Evolutionary conservation across 345 rosid genomes (phyloP), one percentile per base, ranked within the genome.

Genomic region (Schrenkiella parvula): DNA sequence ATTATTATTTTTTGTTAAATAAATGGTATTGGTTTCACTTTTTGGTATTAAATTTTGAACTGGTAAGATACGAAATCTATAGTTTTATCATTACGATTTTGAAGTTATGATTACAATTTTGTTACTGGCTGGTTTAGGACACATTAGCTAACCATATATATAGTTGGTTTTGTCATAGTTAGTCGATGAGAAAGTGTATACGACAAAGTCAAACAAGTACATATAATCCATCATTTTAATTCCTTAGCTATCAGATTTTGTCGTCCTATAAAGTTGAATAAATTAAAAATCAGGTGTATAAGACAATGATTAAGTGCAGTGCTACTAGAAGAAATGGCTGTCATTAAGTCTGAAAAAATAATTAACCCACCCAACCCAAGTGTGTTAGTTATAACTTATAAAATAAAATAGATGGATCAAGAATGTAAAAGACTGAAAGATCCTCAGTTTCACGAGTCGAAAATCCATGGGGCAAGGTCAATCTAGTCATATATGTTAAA

Each of bases 271-370:
- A 65, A 56, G 37, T 26, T 46, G n/a, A n/a, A 57, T 48, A 41
- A 32, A 67, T 39, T 21, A 25, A 66, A 65, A 25, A 23, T 41
- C 18, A 59, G 46, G 78, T 74, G 23, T 48, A 60, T 31, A 67
- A 59, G 56, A 51, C 78, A 59, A 60, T 51, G 73, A 74, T 59
- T 59, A 47, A 51, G 63, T 32, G 55, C 73, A 74, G 28, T 65
- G 59, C 31, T 64, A 71, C 25, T n/a, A n/a, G n/a, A n/a, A n/a
- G n/a, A n/a, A n/a, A 4, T 44, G 29, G 7, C 54, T 32, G 76
- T 65, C 59, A 64, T 56, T 64, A 55, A 51, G 48, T 64, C 32
- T 55, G 3, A 18, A 8, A n/a, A 53, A 39, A 34, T 32, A 55
- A 64, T 35, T 65, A 73, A 56, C 31, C 39, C 38, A 72, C 48